Percentiles rank a stretch among this genome's conserved stretches.
phyloP scores from a whole-genome alignment of 257 asterid species.

The Eucommia ulmoides region DNA sequence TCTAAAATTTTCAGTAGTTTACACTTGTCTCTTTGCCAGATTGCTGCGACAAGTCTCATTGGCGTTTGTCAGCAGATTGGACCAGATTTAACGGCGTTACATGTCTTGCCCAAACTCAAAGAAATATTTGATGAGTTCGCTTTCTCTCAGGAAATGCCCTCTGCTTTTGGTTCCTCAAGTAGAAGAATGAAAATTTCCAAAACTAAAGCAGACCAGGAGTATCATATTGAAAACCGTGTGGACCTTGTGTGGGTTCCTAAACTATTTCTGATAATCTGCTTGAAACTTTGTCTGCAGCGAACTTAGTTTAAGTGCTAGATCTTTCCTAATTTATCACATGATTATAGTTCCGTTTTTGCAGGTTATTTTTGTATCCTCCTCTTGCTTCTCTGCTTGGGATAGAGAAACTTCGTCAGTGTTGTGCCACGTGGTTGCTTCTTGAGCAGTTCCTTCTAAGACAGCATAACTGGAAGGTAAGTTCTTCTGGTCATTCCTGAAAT shows the following conservation, averaged over 20 bases:
- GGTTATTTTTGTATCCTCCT: constrained; percentile 76
- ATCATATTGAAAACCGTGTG: constrained; percentile 47
- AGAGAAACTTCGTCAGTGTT: constrained; percentile 93
- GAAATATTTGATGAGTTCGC: constrained; percentile 76
- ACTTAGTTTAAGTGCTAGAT: neutral
- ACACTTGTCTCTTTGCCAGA: constrained; percentile 35
- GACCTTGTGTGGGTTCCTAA: constrained; percentile 66
- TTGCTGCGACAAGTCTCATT: constrained; percentile 64
- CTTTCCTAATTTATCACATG: constrained; percentile 4
- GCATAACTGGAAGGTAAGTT: constrained; percentile 77
- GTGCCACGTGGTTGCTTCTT: constrained; percentile 88
- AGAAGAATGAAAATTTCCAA: constrained; percentile 30
- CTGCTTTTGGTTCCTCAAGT: constrained; percentile 20
- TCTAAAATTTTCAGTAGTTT: neutral
- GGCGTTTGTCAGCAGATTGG: constrained; percentile 85
- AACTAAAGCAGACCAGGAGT: constrained; percentile 28
- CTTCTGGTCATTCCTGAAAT: constrained; percentile 8
- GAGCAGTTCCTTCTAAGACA: constrained; percentile 84
- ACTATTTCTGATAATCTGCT: constrained; percentile 8
- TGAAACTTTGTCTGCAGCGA: neutral
- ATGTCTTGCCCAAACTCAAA: constrained; percentile 78
- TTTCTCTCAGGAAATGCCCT: constrained; percentile 52
- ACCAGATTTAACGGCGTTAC: constrained; percentile 61
- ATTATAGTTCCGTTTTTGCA: constrained; percentile 23
- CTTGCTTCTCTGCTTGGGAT: constrained; percentile 90